phyloP scores from a whole-genome alignment of 192 early-diverging fungal species.

The Glomus cerebriforme region DNA sequence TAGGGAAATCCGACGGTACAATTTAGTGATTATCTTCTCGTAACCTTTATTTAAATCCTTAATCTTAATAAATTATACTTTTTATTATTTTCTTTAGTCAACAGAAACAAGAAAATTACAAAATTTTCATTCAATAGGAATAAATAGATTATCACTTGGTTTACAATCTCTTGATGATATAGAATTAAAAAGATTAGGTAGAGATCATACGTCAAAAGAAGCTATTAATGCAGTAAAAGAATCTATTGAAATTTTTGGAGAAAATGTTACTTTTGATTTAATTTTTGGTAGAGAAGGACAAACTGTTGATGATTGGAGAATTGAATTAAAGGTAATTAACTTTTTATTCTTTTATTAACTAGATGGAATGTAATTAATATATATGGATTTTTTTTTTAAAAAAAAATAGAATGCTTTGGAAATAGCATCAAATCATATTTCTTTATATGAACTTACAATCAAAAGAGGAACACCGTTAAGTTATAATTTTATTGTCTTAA shows the following conservation, averaged over 20 bases:
- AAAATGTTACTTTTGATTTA: slow-evolving; percentile 51
- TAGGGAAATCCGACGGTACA: slow-evolving; percentile 59
- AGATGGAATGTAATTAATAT: neutral
- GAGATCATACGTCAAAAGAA: slow-evolving; percentile 50
- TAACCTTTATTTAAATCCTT: neutral
- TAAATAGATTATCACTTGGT: slow-evolving; percentile 57
- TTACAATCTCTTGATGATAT: slow-evolving; percentile 51
- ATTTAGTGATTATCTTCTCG: neutral
- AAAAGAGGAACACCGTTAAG: slow-evolving; percentile 56
- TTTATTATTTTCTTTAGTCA: slow-evolving; percentile 28
- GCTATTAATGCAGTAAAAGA: slow-evolving; percentile 43
- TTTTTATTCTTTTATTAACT: neutral
- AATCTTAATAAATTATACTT: neutral
- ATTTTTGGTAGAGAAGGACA: slow-evolving; percentile 56
- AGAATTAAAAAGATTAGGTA: slow-evolving; percentile 43
- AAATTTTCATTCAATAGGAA: slow-evolving; percentile 45
- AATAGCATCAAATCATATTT: slow-evolving; percentile 53
- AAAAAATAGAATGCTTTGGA: slow-evolving; percentile 39
- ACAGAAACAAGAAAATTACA: slow-evolving; percentile 37
- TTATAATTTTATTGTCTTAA: neutral
- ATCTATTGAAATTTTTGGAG: slow-evolving; percentile 47
- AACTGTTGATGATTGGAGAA: slow-evolving; percentile 43
- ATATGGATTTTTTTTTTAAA: neutral
- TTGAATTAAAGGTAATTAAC: slow-evolving; percentile 42
- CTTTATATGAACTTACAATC: slow-evolving; percentile 56